Base-by-base conservation (phyloP, 768 basidiomycete genomes). In the Pleurotus salmoneostramineus region DNA sequence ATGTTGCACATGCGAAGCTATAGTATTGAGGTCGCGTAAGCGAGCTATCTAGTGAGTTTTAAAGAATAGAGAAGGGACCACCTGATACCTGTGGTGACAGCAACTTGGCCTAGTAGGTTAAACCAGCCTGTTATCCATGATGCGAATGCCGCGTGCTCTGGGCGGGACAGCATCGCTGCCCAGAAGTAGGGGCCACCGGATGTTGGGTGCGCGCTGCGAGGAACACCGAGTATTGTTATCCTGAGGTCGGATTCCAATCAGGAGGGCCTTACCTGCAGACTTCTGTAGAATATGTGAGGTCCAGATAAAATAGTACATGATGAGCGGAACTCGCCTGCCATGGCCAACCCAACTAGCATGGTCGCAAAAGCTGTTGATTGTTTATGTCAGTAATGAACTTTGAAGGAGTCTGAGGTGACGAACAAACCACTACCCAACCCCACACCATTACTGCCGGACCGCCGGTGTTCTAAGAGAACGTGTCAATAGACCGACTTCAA, bases 41-140 rank as follows among this genome's bases (percentile, higher is more conserved):
- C 31, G 21, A 36, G n/a, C 45, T n/a, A 10, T 31, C 31, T 6
- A 32, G 27, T n/a, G 48, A 27, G 6, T 32, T 36, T 15, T 49
- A 8, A 6, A 27, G 21, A 27, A 27, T 27, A 50, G 36, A 35
- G 47, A 3, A 31, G 31, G 60, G 69, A 14, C 5, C 50, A 85
- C 80, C 80, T 82, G 64, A 89, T 89, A 3, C 87, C 87, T 2
- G 88, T 88, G 0, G 88, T 90, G 5, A 91, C 84, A 3, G 89
- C 88, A 0, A 89, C 88, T 69, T 90, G 89, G 0, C 87, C 87
- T 8, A 89, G 73, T 12, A 88, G 71, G 65, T 89, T 88, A 70
- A 89, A 88, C 85, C 87, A 88, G 8, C 83, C 89, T 1, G 85
- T 87, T 10, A 87, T 76, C 88, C 88, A 92, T 0, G 88, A 87